Percentiles rank a stretch among this genome's conserved stretches.
Evolutionary conservation across 164 flowering plant species (phyloP).

Genomic region (Kingdonia uniflora): DNA sequence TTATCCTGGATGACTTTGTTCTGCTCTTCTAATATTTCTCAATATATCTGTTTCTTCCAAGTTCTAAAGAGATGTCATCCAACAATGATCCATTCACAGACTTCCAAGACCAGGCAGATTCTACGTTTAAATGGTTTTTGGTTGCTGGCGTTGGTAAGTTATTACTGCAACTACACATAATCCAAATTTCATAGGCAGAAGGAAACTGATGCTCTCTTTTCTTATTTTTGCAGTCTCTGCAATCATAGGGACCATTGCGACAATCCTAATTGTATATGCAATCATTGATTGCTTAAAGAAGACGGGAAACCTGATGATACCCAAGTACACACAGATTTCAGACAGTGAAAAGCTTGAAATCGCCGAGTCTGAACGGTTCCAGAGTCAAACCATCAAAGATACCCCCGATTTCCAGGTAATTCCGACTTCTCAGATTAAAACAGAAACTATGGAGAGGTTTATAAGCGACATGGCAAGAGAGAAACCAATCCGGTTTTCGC

Average conservation of each 20-base stretch:
- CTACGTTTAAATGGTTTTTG: background rate
- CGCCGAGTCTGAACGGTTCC: no score
- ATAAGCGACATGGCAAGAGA: conserved; percentile 15
- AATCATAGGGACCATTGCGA: conserved; percentile 4
- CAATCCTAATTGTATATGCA: conserved; percentile 6
- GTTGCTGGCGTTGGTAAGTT: background rate
- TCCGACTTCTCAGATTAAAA: background rate
- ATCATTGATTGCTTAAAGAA: conserved; percentile 15
- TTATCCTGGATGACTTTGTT: no score
- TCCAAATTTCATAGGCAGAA: no score
- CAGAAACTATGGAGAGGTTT: conserved; percentile 15
- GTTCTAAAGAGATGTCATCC: background rate
- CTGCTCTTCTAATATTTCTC: no score
- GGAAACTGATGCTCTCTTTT: no score
- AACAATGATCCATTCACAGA: background rate
- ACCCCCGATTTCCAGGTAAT: background rate
- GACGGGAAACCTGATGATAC: conserved; percentile 15
- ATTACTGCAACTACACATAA: no score
- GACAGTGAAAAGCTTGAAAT: background rate
- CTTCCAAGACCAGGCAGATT: background rate
- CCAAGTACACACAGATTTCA: conserved; percentile 7
- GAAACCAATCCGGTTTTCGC: conserved; percentile 14
- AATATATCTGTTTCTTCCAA: background rate
- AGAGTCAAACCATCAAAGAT: no score
- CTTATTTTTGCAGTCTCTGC: conserved; percentile 9